Evolutionary conservation across 2,329 filamentous ascomycete species (phyloP).

Genomic region (Aspergillus sp.): DNA sequence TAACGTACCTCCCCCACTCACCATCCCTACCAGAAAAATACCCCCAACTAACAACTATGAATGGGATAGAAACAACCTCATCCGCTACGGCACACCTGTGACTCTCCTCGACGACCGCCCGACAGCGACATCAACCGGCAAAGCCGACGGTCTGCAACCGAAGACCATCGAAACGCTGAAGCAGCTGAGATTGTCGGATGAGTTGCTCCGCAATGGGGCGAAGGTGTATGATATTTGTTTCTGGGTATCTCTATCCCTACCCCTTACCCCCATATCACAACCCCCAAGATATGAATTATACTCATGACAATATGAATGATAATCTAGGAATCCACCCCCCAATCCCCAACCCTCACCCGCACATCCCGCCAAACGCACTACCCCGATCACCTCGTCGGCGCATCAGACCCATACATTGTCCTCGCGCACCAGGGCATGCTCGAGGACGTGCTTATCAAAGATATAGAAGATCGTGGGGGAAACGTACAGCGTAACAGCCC

Average conservation of each 20-base stretch:
- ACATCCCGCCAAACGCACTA: slow-evolving; percentile 70
- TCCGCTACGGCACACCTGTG: slow-evolving; percentile 66
- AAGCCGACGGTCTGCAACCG: slow-evolving; percentile 72
- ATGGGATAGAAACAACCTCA: slow-evolving; percentile 52
- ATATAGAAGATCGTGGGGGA: slow-evolving; percentile 65
- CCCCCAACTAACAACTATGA: background rate
- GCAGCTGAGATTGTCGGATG: slow-evolving; percentile 71
- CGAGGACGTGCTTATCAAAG: slow-evolving; percentile 69
- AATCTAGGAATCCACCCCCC: slow-evolving; percentile 11
- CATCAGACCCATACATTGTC: slow-evolving; percentile 56
- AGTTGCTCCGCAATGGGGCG: slow-evolving; percentile 66
- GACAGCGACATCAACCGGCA: slow-evolving; percentile 67
- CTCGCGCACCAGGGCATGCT: slow-evolving; percentile 73
- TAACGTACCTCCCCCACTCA: slow-evolving; percentile 31
- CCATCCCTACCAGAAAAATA: too few species aligned
- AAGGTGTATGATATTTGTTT: slow-evolving; percentile 74
- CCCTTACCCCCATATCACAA: background rate
- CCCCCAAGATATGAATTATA: too few species aligned
- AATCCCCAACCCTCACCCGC: slow-evolving; percentile 52
- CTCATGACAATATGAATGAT: too few species aligned
- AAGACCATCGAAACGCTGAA: slow-evolving; percentile 77
- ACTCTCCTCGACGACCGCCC: slow-evolving; percentile 68
- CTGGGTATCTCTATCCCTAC: slow-evolving; percentile 53
- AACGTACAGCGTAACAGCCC: slow-evolving; percentile 65
- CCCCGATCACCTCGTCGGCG: slow-evolving; percentile 53